These are phyloP conservation scores for Collybia nuda DNA, from an alignment of 768 basidiomycete species.

Conservation along the genomic window DNA sequence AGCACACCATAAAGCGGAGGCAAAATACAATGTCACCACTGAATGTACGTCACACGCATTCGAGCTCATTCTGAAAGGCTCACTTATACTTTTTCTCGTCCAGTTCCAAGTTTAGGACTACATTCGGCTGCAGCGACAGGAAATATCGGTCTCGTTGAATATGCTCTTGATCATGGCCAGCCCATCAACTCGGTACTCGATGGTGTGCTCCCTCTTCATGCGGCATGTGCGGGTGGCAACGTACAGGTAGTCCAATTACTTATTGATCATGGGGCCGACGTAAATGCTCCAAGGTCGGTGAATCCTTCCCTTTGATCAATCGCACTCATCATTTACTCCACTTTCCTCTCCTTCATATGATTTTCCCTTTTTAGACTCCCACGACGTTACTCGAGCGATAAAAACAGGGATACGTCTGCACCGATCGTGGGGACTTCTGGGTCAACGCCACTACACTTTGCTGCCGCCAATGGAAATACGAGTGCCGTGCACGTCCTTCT, in stretches of 20 bases:
- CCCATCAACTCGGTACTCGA: conserved; percentile 95
- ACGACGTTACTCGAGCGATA: conserved; percentile 72
- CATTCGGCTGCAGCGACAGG: conserved; percentile 81
- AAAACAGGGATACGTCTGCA: conserved; percentile 59
- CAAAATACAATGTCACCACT: conserved; percentile 58
- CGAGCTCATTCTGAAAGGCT: conserved; percentile 2
- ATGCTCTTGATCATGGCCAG: conserved; percentile 91
- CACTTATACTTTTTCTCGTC: conserved; percentile 7
- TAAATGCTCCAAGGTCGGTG: conserved; percentile 87
- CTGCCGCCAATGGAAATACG: conserved; percentile 91
- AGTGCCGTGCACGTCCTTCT: conserved; percentile 78
- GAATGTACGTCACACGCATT: conserved; percentile 42
- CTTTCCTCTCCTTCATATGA: conserved; percentile 10
- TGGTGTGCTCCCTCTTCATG: conserved; percentile 96
- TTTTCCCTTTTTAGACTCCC: conserved; percentile 50
- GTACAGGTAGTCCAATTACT: conserved; percentile 85
- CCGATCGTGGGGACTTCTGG: conserved; percentile 84
- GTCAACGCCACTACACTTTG: conserved; percentile 94
- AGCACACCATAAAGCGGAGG: conserved; percentile 46
- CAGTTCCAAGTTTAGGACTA: conserved; percentile 75
- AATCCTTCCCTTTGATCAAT: conserved; percentile 6
- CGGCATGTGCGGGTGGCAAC: conserved; percentile 89
- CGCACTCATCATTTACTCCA: conserved; percentile 3
- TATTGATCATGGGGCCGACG: conserved; percentile 95
- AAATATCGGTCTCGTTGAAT: conserved; percentile 90